Base-by-base conservation (phyloP, 495 filamentous ascomycete genomes). In the Penicillium mononematosum region DNA sequence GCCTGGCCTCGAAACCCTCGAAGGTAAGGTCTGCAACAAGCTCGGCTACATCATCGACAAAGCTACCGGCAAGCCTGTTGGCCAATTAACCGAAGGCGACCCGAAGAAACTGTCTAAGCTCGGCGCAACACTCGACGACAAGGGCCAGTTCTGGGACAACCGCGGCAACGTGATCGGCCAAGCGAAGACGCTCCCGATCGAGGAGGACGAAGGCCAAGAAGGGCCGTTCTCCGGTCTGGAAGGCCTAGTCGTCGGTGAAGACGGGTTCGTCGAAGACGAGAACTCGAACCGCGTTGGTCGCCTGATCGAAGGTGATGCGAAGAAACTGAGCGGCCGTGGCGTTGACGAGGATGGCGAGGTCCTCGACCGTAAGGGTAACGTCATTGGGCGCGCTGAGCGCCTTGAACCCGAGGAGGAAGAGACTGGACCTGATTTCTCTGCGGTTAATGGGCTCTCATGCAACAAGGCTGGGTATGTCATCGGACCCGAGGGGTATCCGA, bases 381-480 rank as follows among this genome's bases (percentile, higher is more conserved):
- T 83, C 42, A 77, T 86, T 54, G 84, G 82, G 31, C 79, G 81
- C 44, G 83, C 83, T 29, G 84, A 87, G 65, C 81, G 81, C 47
- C 82, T 55, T 19, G 53, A 51, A 11, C 34, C 34, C 6, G 49
- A 51, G 20, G 34, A 62, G 43, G 58, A 61, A 32, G 64, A 68
- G 43, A 11, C 53, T 45, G 56, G 7, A 10, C 50, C 59, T 41
- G 88, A 95, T 66, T 77, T 88, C 24, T 88, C 87, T 0, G 70
- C 80, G 25, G 73, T 94, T 29, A 82, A 85, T 34, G 83, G 83
- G 56, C 82, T 83, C 66, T 80, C 75, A 36, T 82, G 91, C 66
- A 93, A 92, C 81, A 96, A 94, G 75, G 72, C 81, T 34, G 90
- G 90, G 52, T 87, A 88, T 58, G 85, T 94, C 52, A 84, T 92